phyloP scores from a whole-genome alignment of 768 basidiomycete species.

The Cystofilobasidium bisporidii region DNA sequence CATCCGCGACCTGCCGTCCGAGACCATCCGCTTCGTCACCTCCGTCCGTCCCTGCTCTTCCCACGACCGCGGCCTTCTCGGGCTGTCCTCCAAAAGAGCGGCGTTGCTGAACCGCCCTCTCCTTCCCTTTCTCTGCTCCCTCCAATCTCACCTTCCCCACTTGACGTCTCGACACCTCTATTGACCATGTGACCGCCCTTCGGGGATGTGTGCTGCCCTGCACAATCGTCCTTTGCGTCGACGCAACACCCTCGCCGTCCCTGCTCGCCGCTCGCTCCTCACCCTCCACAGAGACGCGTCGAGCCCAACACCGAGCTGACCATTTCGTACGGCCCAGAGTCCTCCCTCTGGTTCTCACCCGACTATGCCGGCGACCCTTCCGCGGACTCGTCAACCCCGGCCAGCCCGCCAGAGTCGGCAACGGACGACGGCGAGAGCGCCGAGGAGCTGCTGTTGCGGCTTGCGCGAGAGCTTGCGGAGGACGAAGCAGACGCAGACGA shows the following conservation, averaged over 20 bases:
- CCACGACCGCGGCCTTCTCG: not conserved
- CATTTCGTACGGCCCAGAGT: slow-evolving; percentile 26
- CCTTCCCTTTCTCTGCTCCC: not conserved
- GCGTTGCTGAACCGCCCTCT: not conserved
- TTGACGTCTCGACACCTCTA: not conserved
- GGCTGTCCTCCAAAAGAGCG: not conserved
- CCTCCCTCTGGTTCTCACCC: slow-evolving; percentile 25
- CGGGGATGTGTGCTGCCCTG: too few species aligned
- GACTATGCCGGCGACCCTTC: slow-evolving; percentile 1
- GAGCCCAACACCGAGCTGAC: slow-evolving; percentile 26
- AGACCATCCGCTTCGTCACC: slow-evolving; percentile 30
- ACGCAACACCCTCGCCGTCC: too few species aligned
- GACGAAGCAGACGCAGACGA: too few species aligned
- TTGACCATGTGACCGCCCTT: too few species aligned
- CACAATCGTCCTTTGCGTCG: too few species aligned
- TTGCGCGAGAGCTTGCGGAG: too few species aligned
- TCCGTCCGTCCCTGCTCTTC: slow-evolving; percentile 13
- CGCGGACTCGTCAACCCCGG: not conserved
- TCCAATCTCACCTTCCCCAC: not conserved
- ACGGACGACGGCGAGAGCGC: too few species aligned
- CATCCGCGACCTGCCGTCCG: slow-evolving; percentile 32
- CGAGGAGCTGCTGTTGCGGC: too few species aligned
- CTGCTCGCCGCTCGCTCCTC: not conserved
- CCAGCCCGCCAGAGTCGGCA: not conserved
- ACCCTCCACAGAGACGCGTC: slow-evolving; percentile 12